Conservation (phyloP, 2,329 filamentous ascomycete genomes). For the Aspergillus ochraceus region DNA sequence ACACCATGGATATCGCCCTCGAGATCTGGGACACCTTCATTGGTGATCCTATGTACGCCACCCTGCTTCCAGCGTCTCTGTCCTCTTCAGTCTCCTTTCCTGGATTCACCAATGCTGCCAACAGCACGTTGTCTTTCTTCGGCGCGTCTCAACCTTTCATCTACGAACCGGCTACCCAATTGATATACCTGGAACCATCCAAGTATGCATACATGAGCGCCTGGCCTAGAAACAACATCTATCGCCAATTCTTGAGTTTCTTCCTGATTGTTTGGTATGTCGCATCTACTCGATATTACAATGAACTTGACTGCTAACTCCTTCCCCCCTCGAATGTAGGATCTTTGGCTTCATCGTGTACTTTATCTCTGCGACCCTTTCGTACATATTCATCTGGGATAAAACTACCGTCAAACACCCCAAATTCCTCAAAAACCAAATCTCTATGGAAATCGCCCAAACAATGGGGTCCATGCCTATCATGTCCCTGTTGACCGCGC, state of each 20-base stretch:
- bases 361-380: conserved; percentile 78
- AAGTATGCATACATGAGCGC: conserved; percentile 76
- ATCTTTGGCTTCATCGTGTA: conserved; percentile 82
- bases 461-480: conserved; percentile 73
- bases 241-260: conserved; percentile 71
- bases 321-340: conserved; percentile 50
- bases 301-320: conserved; percentile 6
- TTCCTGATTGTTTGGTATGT: conserved; percentile 84
- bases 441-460: conserved; percentile 80
- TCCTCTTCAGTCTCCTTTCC: conserved; percentile 56
- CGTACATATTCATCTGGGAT: conserved; percentile 88
- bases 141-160: conserved; percentile 45
- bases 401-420: conserved; percentile 86
- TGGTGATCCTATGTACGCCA: conserved; percentile 77
- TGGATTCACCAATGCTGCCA: conserved; percentile 54
- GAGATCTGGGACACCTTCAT: conserved; percentile 80
- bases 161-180: conserved; percentile 71
- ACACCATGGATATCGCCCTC: conserved; percentile 83
- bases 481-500: conserved; percentile 79
- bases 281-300: conserved; percentile 4
- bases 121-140: conserved; percentile 57
- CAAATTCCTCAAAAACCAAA: conserved; percentile 93
- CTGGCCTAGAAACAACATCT: conserved; percentile 74
- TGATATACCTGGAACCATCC: conserved; percentile 68
- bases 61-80: conserved; percentile 61